These are phyloP conservation scores for Pseudocercospora crystallina DNA, from an alignment of 2,329 filamentous ascomycete species.

Conservation along the genomic window DNA sequence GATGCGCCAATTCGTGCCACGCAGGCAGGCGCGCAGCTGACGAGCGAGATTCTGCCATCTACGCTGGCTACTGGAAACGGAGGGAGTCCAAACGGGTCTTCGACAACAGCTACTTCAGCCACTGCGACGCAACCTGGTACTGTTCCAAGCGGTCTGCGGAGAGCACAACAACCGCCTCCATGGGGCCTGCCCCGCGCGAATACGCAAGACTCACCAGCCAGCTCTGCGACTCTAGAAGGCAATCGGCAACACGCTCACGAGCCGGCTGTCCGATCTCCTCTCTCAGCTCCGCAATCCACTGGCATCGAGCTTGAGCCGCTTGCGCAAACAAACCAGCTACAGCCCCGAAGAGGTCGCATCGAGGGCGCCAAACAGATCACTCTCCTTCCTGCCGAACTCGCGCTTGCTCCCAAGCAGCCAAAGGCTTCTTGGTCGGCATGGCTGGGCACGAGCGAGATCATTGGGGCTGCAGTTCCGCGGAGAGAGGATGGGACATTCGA, in stretches of 20 bases:
- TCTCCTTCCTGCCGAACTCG: slow-evolving; percentile 46
- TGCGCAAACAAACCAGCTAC: not conserved
- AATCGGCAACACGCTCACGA: no score
- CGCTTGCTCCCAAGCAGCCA: slow-evolving; percentile 49
- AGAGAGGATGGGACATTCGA: slow-evolving; percentile 76
- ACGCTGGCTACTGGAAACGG: slow-evolving; percentile 34
- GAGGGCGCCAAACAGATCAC: slow-evolving; percentile 40
- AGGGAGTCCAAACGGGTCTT: slow-evolving; percentile 33
- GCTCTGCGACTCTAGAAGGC: slow-evolving; percentile 2
- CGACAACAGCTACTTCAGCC: slow-evolving; percentile 43
- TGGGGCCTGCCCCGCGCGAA: no score
- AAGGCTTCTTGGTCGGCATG: slow-evolving; percentile 35
- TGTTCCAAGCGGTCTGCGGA: slow-evolving; percentile 2
- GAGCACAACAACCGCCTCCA: no score
- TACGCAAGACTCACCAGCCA: slow-evolving; percentile 9
- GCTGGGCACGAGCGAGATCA: slow-evolving; percentile 56
- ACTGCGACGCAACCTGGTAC: slow-evolving; percentile 35
- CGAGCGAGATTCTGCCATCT: slow-evolving; percentile 26
- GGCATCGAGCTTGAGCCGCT: not conserved
- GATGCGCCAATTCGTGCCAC: slow-evolving; percentile 46
- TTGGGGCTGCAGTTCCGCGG: slow-evolving; percentile 72
- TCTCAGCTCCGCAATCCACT: no score
- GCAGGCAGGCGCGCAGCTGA: slow-evolving; percentile 34
- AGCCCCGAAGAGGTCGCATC: slow-evolving; percentile 33
- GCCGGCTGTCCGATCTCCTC: no score